A percentile compares a stretch with the other conserved stretches of the same genome.
Conservation (phyloP, 2,329 filamentous ascomycete genomes). For the Aspergillus sp. region DNA sequence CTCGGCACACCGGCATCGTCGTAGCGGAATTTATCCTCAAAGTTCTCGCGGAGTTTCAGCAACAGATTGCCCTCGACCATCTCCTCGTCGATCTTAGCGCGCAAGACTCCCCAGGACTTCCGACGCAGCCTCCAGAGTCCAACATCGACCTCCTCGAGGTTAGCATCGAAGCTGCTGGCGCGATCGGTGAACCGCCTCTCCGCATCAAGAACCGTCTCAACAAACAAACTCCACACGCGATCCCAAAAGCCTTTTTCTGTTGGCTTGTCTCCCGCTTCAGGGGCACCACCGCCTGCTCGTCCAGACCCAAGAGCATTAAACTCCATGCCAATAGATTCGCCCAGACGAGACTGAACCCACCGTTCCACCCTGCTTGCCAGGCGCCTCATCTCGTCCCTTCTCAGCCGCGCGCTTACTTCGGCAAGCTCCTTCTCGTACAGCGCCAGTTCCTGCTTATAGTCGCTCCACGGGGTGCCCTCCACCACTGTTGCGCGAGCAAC, state of each 20-base stretch:
- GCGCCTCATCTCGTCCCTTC: slow-evolving; percentile 92
- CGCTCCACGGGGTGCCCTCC: slow-evolving; percentile 74
- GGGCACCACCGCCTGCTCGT: slow-evolving; percentile 69
- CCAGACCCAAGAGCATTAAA: slow-evolving; percentile 95
- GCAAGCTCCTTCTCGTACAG: slow-evolving; percentile 87
- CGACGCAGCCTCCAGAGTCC: slow-evolving; percentile 85
- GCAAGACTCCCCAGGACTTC: slow-evolving; percentile 88
- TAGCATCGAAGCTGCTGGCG: slow-evolving; percentile 89
- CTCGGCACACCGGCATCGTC: slow-evolving; percentile 88
- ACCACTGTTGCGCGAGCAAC: slow-evolving; percentile 68
- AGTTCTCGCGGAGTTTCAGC: slow-evolving; percentile 92
- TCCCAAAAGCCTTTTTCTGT: slow-evolving; percentile 89
- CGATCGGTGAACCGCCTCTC: slow-evolving; percentile 77
- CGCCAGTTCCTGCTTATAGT: slow-evolving; percentile 68
- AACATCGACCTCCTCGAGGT: slow-evolving; percentile 78
- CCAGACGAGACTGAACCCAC: slow-evolving; percentile 81
- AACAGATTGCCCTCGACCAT: slow-evolving; percentile 96
- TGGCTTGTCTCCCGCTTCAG: slow-evolving; percentile 66
- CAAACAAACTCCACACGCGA: slow-evolving; percentile 82
- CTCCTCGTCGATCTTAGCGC: slow-evolving; percentile 89
- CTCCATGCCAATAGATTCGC: slow-evolving; percentile 80
- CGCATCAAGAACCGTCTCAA: slow-evolving; percentile 71
- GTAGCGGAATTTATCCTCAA: slow-evolving; percentile 98
- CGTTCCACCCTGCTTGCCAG: slow-evolving; percentile 84
- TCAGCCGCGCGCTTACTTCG: slow-evolving; percentile 71